Evolutionary conservation across 768 basidiomycete species (phyloP), one percentile per base, ranked within the genome.

Genomic region (Boletus coccyginus): DNA sequence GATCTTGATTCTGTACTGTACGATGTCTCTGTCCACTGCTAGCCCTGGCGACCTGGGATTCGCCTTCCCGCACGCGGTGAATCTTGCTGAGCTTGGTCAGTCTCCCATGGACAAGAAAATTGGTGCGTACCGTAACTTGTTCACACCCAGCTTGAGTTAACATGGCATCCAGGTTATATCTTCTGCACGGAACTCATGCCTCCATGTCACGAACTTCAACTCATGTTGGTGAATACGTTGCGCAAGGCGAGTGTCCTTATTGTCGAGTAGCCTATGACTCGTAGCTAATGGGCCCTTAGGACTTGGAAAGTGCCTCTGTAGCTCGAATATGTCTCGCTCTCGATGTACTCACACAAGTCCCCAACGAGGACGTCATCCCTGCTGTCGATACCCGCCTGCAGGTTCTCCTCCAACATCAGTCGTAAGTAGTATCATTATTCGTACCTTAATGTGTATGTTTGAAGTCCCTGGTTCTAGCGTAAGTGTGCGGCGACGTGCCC

Each of bases 191-290:
- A 88, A 65, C 69, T 90, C 21, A 90, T 94, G 84, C 81, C 83
- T 39, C 63, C 74, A 9, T 70, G 78, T 38, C 84, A 92, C 64
- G 90, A 92, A 57, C 75, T 92, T 33, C 81, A 84, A 49, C 75
- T 94, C 24, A 92, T 94, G 87, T 78, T 93, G 21, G 85, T 94
- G 55, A 94, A 94, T 62, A 92, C 92, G 6, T 67, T 92, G 35
- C 84, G 90, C 59, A 94, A 94, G 80, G 92, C 85, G 62, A 54
- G 67, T 43, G 8, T 31, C 36, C 6, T 46, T 51, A 11, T 36
- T 17, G 31, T 33, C 41, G 11, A 46, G 32, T 58, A 9, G 11
- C 42, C 45, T 19, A 44, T 32, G 38, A 14, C 24, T 39, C 21
- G 14, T 42, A 10, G 43, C 55, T 67, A n/a, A 64, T 19, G 27